Evolutionary conservation across 129 eudicot species (phyloP).

Genomic region (Tagetes erecta): DNA sequence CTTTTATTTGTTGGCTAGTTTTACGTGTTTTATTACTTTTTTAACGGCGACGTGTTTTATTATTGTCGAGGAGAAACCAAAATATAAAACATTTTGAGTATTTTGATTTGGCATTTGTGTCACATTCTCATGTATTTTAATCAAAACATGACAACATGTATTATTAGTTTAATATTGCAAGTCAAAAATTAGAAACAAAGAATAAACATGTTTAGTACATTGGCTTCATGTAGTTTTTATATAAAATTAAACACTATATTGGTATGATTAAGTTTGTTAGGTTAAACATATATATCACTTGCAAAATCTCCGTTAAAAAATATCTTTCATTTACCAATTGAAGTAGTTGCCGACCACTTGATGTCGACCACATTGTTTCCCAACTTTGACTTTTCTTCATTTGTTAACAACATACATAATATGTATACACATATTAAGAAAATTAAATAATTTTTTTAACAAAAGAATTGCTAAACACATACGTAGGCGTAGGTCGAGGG

Average conservation of each 20-base stretch:
- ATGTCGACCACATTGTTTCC: conserved; percentile 20
- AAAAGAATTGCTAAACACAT: conserved; percentile 6
- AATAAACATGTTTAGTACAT: background rate
- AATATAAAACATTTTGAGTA: too few species aligned
- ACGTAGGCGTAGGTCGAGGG: conserved; percentile 18
- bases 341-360: conserved; percentile 21
- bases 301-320: conserved; percentile 3
- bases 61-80: too few species aligned
- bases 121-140: too few species aligned
- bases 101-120: too few species aligned
- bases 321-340: background rate
- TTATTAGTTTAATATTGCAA: too few species aligned
- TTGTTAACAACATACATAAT: background rate
- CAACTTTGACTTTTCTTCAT: conserved; percentile 17
- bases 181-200: too few species aligned
- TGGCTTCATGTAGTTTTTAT: background rate
- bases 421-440: background rate
- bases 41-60: too few species aligned
- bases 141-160: too few species aligned
- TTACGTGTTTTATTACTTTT: too few species aligned
- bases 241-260: background rate
- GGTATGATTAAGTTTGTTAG: background rate
- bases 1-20: too few species aligned
- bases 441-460: background rate
- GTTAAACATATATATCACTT: conserved; percentile 5